phyloP scores from a whole-genome alignment of 2,329 filamentous ascomycete genomes.

The Botrytis porri region DNA sequence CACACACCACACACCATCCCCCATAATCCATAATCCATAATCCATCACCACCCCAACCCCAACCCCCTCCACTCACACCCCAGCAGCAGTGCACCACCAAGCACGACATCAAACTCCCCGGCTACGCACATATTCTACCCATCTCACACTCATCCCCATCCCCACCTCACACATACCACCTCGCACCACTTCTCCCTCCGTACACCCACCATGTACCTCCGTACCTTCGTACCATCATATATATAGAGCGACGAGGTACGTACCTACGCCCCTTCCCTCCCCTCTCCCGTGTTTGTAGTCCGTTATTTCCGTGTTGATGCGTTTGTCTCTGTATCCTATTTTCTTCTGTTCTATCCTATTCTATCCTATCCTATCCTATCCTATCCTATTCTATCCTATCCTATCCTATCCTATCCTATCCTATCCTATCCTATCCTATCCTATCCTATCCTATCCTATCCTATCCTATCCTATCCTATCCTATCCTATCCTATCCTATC shows the following conservation, averaged over 20 bases:
- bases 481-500: no score
- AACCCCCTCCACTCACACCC: no score
- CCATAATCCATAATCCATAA: no score
- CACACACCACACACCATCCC: not conserved
- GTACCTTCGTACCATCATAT: constrained; percentile 10
- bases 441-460: no score
- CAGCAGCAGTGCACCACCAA: not conserved
- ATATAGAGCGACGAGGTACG: constrained; percentile 15
- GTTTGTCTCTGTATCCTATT: no score
- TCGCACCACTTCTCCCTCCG: no score
- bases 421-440: no score
- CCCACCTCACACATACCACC: not conserved
- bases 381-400: no score
- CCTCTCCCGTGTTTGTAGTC: not conserved
- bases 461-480: no score
- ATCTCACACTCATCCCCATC: not conserved
- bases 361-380: not conserved
- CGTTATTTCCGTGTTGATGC: not conserved
- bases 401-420: no score
- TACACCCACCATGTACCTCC: not conserved
- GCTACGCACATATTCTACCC: not conserved
- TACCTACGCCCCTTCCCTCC: constrained; percentile 1
- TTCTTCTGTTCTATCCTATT: no score
- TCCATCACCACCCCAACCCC: not conserved
- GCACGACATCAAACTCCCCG: not conserved